Evolutionary conservation across 2,329 filamentous ascomycete species (phyloP).

Genomic region (Phoma sp.): DNA sequence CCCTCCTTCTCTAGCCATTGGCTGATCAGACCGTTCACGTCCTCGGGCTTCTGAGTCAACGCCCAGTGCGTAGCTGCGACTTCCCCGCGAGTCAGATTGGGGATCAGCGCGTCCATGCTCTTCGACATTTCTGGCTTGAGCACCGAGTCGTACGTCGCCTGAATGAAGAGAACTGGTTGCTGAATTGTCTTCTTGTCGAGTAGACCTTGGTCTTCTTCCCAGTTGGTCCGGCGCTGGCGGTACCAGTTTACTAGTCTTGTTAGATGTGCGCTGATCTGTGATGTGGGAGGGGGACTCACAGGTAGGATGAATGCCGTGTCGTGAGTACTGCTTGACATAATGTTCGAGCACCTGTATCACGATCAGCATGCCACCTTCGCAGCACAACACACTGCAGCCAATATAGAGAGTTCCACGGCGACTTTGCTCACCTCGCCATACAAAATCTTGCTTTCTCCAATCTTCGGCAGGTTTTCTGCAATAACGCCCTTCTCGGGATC

Average conservation of each 20-base stretch:
- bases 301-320: constrained; percentile 77
- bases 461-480: constrained; percentile 65
- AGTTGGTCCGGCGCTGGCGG: constrained; percentile 74
- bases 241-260: constrained; percentile 76
- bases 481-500: constrained; percentile 66
- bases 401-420: neutral
- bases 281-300: constrained; percentile 49
- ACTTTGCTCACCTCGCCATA: constrained; percentile 60
- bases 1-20: constrained; percentile 70
- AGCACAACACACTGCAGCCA: neutral
- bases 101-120: constrained; percentile 73
- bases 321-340: constrained; percentile 75
- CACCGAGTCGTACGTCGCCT: constrained; percentile 72
- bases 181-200: constrained; percentile 42
- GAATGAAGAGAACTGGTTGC: constrained; percentile 73
- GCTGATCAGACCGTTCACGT: constrained; percentile 72
- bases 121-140: constrained; percentile 73
- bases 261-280: constrained; percentile 15
- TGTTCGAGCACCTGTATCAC: constrained; percentile 68
- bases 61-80: constrained; percentile 83
- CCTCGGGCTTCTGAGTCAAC: constrained; percentile 72
- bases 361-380: constrained; percentile 19
- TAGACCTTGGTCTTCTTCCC: constrained; percentile 69
- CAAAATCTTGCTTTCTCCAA: constrained; percentile 66
- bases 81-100: constrained; percentile 68